Conservation (phyloP, 345 rosid genomes). For the Brassica nigra region DNA sequence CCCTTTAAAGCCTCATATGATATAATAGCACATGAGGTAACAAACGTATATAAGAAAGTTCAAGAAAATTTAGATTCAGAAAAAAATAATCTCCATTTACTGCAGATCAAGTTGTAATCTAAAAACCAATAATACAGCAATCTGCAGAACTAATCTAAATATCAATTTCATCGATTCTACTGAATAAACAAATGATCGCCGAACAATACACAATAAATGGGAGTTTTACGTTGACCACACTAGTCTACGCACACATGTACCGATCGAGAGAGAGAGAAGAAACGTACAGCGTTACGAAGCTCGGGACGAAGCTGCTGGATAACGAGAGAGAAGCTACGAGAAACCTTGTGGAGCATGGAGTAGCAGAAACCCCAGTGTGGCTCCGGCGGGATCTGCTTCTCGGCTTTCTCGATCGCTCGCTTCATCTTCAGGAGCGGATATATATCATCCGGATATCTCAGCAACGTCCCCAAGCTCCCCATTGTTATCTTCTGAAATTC, state of each 20-base stretch:
- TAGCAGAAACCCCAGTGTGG: slow-evolving; percentile 96
- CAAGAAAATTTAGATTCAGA: too few species aligned
- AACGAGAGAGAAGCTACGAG: slow-evolving; percentile 85
- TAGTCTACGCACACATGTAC: neutral
- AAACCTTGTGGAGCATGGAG: slow-evolving; percentile 87
- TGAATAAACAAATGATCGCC: neutral
- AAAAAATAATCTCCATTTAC: too few species aligned
- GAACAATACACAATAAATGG: neutral
- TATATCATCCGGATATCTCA: slow-evolving; percentile 84
- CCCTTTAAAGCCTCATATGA: neutral
- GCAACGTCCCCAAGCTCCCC: slow-evolving; percentile 69
- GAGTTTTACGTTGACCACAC: neutral
- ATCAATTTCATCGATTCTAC: neutral
- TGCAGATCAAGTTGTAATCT: neutral
- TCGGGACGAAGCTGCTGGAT: slow-evolving; percentile 84
- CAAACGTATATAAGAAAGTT: neutral
- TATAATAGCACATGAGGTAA: neutral
- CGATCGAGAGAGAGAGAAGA: neutral
- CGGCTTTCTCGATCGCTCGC: slow-evolving; percentile 66
- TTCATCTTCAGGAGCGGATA: slow-evolving; percentile 82
- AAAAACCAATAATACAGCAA: neutral
- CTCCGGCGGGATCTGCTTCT: slow-evolving; percentile 87
- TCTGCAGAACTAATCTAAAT: too few species aligned
- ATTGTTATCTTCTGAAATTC: slow-evolving; percentile 34
- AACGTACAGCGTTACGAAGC: slow-evolving; percentile 83